These are phyloP conservation scores for Microstroma glucosiphilum DNA, from an alignment of 1,284 basidiomycete genomes.

Conservation along the genomic window DNA sequence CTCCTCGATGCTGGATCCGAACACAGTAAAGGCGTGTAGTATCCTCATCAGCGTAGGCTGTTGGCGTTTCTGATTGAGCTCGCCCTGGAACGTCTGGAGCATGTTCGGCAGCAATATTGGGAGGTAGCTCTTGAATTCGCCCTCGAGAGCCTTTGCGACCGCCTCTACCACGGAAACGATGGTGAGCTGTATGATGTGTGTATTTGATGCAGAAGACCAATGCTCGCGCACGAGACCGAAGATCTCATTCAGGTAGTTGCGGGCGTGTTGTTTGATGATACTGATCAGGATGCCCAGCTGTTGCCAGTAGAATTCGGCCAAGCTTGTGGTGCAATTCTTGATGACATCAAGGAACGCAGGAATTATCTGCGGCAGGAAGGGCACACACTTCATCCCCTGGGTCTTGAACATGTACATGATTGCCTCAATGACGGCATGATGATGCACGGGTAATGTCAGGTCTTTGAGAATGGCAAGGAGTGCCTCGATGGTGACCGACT, in stretches of 20 bases:
- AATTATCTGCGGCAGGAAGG: constrained; percentile 91
- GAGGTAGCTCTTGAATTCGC: constrained; percentile 97
- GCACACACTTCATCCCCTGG: constrained; percentile 90
- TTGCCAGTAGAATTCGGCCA: constrained; percentile 91
- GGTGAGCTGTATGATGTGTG: constrained; percentile 67
- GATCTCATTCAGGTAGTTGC: constrained; percentile 58
- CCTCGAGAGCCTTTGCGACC: constrained; percentile 88
- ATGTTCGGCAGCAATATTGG: constrained; percentile 84
- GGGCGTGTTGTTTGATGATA: constrained; percentile 96
- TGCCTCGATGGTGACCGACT: constrained; percentile 87
- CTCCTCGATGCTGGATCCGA: constrained; percentile 94
- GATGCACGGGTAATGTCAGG: constrained; percentile 55
- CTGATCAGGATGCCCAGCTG: constrained; percentile 91
- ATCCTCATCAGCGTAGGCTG: constrained; percentile 79
- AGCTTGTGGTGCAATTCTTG: constrained; percentile 65
- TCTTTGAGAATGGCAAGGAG: constrained; percentile 80
- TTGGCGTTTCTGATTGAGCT: constrained; percentile 41
- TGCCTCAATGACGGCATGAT: constrained; percentile 83
- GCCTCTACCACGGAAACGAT: constrained; percentile 90
- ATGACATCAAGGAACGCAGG: constrained; percentile 91
- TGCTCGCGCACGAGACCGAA: constrained; percentile 49
- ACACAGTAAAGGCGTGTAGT: constrained; percentile 84
- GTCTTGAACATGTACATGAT: constrained; percentile 99
- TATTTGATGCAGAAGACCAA: constrained; percentile 58
- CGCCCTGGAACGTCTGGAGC: constrained; percentile 65